Percentiles rank a stretch among this genome's conserved stretches.
These are phyloP conservation scores for Wickerhamiella kurtzmanii DNA, from an alignment of 805 yeast genomes.

Conservation along the genomic window DNA sequence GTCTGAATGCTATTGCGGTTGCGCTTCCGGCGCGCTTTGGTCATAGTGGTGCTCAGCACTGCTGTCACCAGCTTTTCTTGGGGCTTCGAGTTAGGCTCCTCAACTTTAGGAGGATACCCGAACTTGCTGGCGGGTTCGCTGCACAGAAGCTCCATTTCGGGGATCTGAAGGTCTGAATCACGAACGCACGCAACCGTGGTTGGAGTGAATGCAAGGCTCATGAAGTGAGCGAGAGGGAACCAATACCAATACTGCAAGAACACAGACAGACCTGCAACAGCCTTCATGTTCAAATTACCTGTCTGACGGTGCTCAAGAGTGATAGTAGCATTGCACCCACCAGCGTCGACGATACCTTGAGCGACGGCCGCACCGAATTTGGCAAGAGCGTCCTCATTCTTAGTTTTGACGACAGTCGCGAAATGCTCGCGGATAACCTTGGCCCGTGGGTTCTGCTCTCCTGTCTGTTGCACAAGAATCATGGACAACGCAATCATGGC, in stretches of 20 bases:
- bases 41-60: conserved; percentile 82
- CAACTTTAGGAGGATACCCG: conserved; percentile 80
- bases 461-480: conserved; percentile 79
- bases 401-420: conserved; percentile 64
- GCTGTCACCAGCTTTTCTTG: conserved; percentile 88
- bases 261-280: conserved; percentile 81
- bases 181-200: conserved; percentile 80
- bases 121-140: conserved; percentile 59
- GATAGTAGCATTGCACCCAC: conserved; percentile 95
- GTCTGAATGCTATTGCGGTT: conserved; percentile 21
- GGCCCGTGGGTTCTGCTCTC: conserved; percentile 66
- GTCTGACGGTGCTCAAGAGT: conserved; percentile 79
- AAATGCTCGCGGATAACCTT: conserved; percentile 59
- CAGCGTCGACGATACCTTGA: conserved; percentile 96
- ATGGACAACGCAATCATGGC: conserved; percentile 85
- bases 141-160: conserved; percentile 68
- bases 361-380: conserved; percentile 95
- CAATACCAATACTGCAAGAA: conserved; percentile 96
- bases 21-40: conserved; percentile 76
- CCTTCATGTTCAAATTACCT: conserved; percentile 78
- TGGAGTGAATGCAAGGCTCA: conserved; percentile 83
- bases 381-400: conserved; percentile 93
- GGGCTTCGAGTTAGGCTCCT: conserved; percentile 63
- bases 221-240: conserved; percentile 93
- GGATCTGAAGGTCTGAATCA: conserved; percentile 63